These are phyloP conservation scores for Ramaria sp. DNA, from an alignment of 768 basidiomycete species.

Conservation along the genomic window DNA sequence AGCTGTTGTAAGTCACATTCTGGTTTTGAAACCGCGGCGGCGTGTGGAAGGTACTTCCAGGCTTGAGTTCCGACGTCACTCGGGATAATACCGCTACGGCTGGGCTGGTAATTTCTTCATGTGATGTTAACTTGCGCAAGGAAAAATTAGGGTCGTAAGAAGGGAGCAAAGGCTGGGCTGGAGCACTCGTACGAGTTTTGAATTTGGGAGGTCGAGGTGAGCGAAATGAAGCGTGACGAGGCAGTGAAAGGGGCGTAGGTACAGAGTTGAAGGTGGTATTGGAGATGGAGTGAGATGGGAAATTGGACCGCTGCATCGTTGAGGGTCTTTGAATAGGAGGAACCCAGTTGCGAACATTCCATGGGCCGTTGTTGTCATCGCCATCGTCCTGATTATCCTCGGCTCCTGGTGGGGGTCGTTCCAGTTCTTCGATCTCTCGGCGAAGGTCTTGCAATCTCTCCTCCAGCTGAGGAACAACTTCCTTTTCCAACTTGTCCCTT, in stretches of 20 bases:
- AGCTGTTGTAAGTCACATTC: background rate
- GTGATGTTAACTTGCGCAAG: background rate
- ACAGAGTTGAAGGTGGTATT: background rate
- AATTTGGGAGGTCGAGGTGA: background rate
- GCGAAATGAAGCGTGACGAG: background rate
- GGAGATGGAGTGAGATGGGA: background rate
- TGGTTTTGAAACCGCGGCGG: background rate
- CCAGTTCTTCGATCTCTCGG: conserved; percentile 43
- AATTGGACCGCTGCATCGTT: background rate
- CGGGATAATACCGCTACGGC: background rate
- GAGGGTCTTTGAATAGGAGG: conserved; percentile 9
- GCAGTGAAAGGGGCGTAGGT: background rate
- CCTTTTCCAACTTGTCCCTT: conserved; percentile 53
- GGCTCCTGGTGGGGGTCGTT: conserved; percentile 8
- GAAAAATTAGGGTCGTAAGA: conserved; percentile 2
- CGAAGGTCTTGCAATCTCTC: conserved; percentile 49
- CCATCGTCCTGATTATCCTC: background rate
- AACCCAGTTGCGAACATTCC: conserved; percentile 8
- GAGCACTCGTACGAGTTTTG: background rate
- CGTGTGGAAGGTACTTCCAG: conserved; percentile 1
- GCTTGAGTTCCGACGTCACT: background rate
- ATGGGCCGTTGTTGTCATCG: background rate
- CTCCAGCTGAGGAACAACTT: conserved; percentile 55
- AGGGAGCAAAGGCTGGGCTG: background rate
- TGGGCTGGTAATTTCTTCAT: background rate